These are phyloP conservation scores for Neofusicoccum laricinum DNA, from an alignment of 2,329 filamentous ascomycete genomes.

Conservation along the genomic window DNA sequence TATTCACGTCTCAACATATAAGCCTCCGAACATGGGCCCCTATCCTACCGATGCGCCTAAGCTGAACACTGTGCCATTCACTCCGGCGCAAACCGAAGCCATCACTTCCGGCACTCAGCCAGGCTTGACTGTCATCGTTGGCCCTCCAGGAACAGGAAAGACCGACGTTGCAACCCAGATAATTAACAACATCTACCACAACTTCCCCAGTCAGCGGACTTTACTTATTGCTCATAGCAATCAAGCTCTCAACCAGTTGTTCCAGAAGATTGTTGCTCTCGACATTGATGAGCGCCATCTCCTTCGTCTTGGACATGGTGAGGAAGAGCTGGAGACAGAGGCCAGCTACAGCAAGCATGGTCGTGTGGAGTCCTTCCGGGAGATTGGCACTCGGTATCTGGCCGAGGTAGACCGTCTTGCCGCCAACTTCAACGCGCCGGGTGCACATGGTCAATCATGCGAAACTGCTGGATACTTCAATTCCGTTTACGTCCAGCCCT, in stretches of 20 bases:
- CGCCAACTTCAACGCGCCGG: conserved; percentile 77
- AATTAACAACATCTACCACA: conserved; percentile 98
- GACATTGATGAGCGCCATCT: conserved; percentile 96
- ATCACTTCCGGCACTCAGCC: conserved; percentile 93
- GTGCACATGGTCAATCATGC: conserved; percentile 92
- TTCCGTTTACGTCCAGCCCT: conserved; percentile 81
- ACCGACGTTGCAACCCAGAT: conserved; percentile 99
- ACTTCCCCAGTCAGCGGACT: conserved; percentile 90
- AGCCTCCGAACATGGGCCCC: conserved; percentile 81
- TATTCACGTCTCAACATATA: conserved; percentile 84
- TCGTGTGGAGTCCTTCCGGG: conserved; percentile 89
- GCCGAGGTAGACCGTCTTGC: conserved; percentile 84
- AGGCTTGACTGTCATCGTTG: conserved; percentile 88
- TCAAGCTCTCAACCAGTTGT: conserved; percentile 94
- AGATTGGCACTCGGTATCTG: conserved; percentile 76
- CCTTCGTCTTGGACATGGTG: conserved; percentile 86
- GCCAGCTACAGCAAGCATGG: conserved; percentile 91
- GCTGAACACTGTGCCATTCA: conserved; percentile 82
- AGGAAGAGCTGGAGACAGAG: conserved; percentile 87
- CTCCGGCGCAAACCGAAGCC: conserved; percentile 84
- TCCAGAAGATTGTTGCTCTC: conserved; percentile 94
- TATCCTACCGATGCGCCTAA: conserved; percentile 83
- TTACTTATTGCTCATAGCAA: conserved; percentile 95
- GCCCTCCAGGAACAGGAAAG: conserved; percentile 94
- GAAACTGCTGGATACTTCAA: conserved; percentile 98